Conservation (phyloP, 75 land plant genomes). For the Selaginella moellendorffii region DNA sequence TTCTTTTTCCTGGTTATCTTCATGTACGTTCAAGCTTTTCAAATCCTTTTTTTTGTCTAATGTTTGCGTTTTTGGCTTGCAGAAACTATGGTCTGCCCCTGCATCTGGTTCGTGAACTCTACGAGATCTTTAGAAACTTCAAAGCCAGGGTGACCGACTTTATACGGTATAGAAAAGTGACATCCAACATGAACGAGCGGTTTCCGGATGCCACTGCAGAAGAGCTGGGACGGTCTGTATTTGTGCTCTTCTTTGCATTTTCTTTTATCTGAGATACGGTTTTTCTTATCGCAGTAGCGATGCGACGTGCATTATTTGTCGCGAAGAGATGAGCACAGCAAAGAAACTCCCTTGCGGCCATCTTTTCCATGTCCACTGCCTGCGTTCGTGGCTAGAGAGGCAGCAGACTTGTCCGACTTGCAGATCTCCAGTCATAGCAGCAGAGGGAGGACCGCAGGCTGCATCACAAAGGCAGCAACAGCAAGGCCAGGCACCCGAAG, state of each 20-base stretch:
- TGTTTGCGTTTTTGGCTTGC: slow-evolving; percentile 6
- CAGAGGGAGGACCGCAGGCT: slow-evolving; percentile 36
- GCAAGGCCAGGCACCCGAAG: neutral
- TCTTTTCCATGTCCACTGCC: slow-evolving; percentile 90
- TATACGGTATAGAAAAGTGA: slow-evolving; percentile 74
- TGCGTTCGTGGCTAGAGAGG: slow-evolving; percentile 91
- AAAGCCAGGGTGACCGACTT: slow-evolving; percentile 84
- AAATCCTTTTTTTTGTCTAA: neutral
- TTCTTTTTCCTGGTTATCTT: slow-evolving; percentile 84
- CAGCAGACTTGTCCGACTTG: slow-evolving; percentile 99
- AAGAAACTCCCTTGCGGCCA: slow-evolving; percentile 94
- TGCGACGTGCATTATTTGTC: slow-evolving; percentile 95
- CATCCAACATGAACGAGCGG: slow-evolving; percentile 98
- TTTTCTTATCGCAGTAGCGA: slow-evolving; percentile 49
- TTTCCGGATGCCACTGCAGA: slow-evolving; percentile 96
- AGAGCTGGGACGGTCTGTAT: slow-evolving; percentile 52
- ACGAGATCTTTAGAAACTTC: slow-evolving; percentile 91
- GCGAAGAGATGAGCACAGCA: slow-evolving; percentile 93
- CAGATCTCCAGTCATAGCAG: slow-evolving; percentile 55
- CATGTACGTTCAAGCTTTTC: slow-evolving; percentile 47
- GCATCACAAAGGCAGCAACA: slow-evolving; percentile 10
- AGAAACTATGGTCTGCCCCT: slow-evolving; percentile 93
- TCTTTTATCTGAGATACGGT: neutral
- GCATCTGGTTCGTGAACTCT: slow-evolving; percentile 88
- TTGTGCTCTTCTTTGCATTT: neutral